Conservation (phyloP, 2,329 filamentous ascomycete species). For the Talaromyces funiculosus region DNA sequence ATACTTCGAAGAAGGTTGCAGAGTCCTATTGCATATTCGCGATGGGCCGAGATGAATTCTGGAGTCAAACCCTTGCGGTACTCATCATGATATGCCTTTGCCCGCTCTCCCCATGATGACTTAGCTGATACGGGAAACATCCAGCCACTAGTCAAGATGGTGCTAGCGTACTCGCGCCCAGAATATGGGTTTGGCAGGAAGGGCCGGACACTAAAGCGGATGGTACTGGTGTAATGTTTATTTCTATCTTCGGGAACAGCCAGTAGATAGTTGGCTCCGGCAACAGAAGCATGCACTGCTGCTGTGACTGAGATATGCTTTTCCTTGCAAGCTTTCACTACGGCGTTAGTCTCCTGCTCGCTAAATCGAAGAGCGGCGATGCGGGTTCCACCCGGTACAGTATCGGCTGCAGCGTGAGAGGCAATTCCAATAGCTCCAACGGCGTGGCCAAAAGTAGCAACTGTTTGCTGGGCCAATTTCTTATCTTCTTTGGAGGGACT, state of each 20-base stretch:
- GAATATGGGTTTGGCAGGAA: slow-evolving; percentile 25
- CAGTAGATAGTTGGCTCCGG: slow-evolving; percentile 24
- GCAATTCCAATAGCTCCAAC: slow-evolving; percentile 21
- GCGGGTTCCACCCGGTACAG: slow-evolving; percentile 19
- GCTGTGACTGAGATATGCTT: slow-evolving; percentile 23
- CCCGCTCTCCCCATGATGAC: slow-evolving; percentile 16
- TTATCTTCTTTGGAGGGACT: slow-evolving; percentile 12
- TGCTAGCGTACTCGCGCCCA: slow-evolving; percentile 19
- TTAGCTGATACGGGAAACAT: slow-evolving; percentile 14
- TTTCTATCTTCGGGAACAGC: slow-evolving; percentile 14
- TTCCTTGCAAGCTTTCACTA: slow-evolving; percentile 16
- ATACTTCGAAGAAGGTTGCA: slow-evolving; percentile 19
- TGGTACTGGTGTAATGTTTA: slow-evolving; percentile 28
- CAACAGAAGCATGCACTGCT: slow-evolving; percentile 28
- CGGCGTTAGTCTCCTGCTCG: slow-evolving; percentile 16
- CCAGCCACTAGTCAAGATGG: slow-evolving; percentile 16
- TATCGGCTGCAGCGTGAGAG: slow-evolving; percentile 17
- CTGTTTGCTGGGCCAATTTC: slow-evolving; percentile 14
- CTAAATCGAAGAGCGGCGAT: slow-evolving; percentile 16
- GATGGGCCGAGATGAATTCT: slow-evolving; percentile 23
- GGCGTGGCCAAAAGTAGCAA: slow-evolving; percentile 17
- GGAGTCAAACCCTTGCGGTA: slow-evolving; percentile 18
- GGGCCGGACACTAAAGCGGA: slow-evolving; percentile 24
- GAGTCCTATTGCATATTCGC: slow-evolving; percentile 23
- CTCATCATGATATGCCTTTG: slow-evolving; percentile 17